Conservation (phyloP, 768 basidiomycete genomes). For the Termitomyces heimii region DNA sequence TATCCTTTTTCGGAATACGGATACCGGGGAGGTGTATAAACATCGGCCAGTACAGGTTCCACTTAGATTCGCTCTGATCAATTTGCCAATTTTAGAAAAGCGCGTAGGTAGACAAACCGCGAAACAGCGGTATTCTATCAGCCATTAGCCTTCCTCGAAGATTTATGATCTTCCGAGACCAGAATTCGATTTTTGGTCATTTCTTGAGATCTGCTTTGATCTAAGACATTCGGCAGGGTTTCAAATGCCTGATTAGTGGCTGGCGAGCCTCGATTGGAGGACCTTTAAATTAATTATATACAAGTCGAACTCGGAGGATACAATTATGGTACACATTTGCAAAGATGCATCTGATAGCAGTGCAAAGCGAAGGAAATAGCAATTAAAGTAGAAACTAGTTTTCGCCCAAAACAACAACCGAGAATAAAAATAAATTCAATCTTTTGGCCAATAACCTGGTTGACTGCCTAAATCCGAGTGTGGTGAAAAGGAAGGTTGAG, state of each 20-base stretch:
- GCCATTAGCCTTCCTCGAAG: not conserved
- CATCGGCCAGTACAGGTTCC: not conserved
- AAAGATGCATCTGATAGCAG: not conserved
- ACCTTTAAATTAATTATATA: not conserved
- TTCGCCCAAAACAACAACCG: not conserved
- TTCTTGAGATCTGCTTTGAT: not conserved
- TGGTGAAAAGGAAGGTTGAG: constrained; percentile 5
- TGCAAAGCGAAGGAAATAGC: not conserved
- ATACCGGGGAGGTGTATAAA: not conserved
- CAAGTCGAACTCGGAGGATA: not conserved
- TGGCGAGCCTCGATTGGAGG: not conserved
- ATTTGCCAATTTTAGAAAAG: not conserved
- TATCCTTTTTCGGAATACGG: not conserved
- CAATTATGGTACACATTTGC: not conserved
- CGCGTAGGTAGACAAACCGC: not conserved
- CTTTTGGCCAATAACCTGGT: constrained; percentile 18
- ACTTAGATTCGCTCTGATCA: not conserved
- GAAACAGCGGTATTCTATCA: not conserved
- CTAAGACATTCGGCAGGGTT: not conserved
- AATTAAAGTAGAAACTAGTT: not conserved
- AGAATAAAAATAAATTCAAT: not conserved
- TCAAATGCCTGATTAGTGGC: not conserved
- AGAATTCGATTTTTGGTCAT: not conserved
- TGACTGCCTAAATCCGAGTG: constrained; percentile 4
- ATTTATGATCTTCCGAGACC: not conserved